These are phyloP conservation scores for Aspergillus coremiiformis DNA, from an alignment of 495 filamentous ascomycete genomes.

Conservation along the genomic window DNA sequence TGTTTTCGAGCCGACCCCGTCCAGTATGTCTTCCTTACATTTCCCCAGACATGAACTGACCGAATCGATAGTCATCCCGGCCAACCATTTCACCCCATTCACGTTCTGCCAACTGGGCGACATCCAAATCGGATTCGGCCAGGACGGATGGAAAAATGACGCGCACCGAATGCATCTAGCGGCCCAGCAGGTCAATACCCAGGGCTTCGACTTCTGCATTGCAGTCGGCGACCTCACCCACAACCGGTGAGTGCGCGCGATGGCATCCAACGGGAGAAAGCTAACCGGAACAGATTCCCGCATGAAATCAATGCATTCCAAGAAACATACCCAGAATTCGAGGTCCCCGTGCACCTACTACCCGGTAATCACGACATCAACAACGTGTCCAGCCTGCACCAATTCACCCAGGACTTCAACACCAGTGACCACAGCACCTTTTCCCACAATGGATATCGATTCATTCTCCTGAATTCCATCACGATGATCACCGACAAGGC, in stretches of 20 bases:
- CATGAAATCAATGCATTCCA: not conserved
- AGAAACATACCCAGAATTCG: not conserved
- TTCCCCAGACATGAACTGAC: too few species aligned
- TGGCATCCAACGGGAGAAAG: not conserved
- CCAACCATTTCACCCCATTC: not conserved
- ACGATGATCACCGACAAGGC: not conserved
- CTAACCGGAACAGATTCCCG: not conserved
- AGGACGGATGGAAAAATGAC: slow-evolving; percentile 1
- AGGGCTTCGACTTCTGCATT: slow-evolving; percentile 3
- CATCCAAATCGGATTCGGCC: slow-evolving; percentile 1
- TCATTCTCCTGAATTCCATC: not conserved
- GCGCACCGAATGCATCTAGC: slow-evolving; percentile 1
- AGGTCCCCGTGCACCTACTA: not conserved
- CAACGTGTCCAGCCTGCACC: not conserved
- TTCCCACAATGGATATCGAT: slow-evolving; percentile 1
- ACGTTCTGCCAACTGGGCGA: slow-evolving; percentile 3
- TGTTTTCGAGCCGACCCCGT: too few species aligned
- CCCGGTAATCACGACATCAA: slow-evolving; percentile 1
- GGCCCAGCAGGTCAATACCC: not conserved
- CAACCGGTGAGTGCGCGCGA: not conserved
- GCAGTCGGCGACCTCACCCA: slow-evolving; percentile 1
- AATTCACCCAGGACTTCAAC: slow-evolving; percentile 4
- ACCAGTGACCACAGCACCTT: slow-evolving; percentile 1
- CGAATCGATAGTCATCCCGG: not conserved
- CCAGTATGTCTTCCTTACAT: too few species aligned